Evolutionary conservation across 228 moss, liverwort and hornwort genomes (phyloP).

Genomic region (Sphagnum magellanicum): DNA sequence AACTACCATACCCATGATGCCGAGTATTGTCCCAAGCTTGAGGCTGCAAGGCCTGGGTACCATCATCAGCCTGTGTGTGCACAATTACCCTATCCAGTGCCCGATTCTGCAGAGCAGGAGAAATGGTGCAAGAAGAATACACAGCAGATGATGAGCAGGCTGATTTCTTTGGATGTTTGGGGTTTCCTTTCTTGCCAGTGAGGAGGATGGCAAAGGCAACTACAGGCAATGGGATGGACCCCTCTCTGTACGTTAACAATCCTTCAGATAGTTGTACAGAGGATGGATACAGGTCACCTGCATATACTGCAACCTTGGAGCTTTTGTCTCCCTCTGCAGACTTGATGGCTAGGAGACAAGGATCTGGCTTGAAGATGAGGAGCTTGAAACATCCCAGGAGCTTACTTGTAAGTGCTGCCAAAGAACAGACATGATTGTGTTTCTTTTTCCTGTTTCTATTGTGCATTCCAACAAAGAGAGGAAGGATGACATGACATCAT

Average conservation of each 20-base stretch:
- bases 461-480: too few species aligned
- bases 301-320: conserved; percentile 31
- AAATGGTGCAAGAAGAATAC: conserved; percentile 4
- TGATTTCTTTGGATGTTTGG: conserved; percentile 8
- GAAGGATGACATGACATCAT: too few species aligned
- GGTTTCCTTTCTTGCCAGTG: conserved; percentile 13
- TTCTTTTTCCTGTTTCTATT: background rate
- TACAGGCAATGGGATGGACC: too few species aligned
- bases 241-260: background rate
- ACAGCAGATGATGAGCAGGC: conserved; percentile 17
- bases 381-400: background rate
- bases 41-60: too few species aligned
- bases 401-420: background rate
- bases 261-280: conserved; percentile 2
- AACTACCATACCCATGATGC: too few species aligned
- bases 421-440: background rate
- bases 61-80: background rate
- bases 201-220: conserved; percentile 8
- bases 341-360: conserved; percentile 15
- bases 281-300: conserved; percentile 26
- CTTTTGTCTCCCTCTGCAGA: conserved; percentile 30
- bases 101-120: conserved; percentile 16
- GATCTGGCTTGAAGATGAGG: conserved; percentile 2
- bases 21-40: too few species aligned
- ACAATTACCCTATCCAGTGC: conserved; percentile 44